These are phyloP conservation scores for Plantago major DNA, from an alignment of 257 asterid species.

Conservation along the genomic window DNA sequence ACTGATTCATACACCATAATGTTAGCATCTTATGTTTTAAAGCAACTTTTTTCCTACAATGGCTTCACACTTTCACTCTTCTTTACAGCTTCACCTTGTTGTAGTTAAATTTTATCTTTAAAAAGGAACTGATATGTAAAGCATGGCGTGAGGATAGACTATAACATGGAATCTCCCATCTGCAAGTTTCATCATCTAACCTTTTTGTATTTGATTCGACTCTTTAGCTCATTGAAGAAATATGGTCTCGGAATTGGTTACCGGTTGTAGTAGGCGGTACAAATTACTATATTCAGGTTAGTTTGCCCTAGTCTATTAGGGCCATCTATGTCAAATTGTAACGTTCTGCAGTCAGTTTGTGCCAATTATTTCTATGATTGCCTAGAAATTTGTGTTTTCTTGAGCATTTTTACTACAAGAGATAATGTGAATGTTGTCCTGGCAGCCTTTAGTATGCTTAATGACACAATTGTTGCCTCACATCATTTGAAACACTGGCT, in stretches of 20 bases:
- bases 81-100: background rate
- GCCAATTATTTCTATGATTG: background rate
- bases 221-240: constrained; percentile 67
- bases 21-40: background rate
- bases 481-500: background rate
- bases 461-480: background rate
- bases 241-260: constrained; percentile 65
- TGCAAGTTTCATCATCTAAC: constrained; percentile 23
- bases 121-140: background rate
- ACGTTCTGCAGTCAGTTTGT: background rate
- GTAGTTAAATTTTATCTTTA: background rate
- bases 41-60: background rate
- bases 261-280: constrained; percentile 99
- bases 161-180: constrained; percentile 5
- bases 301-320: constrained; percentile 13
- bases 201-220: constrained; percentile 15
- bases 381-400: constrained; percentile 2
- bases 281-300: constrained; percentile 94
- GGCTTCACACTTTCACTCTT: background rate
- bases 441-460: background rate
- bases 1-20: background rate
- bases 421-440: background rate
- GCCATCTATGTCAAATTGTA: constrained; percentile 3
- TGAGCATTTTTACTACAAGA: background rate
- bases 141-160: background rate